Conservation (phyloP, 2,329 filamentous ascomycete species). For the Rutstroemia sydowiana region DNA sequence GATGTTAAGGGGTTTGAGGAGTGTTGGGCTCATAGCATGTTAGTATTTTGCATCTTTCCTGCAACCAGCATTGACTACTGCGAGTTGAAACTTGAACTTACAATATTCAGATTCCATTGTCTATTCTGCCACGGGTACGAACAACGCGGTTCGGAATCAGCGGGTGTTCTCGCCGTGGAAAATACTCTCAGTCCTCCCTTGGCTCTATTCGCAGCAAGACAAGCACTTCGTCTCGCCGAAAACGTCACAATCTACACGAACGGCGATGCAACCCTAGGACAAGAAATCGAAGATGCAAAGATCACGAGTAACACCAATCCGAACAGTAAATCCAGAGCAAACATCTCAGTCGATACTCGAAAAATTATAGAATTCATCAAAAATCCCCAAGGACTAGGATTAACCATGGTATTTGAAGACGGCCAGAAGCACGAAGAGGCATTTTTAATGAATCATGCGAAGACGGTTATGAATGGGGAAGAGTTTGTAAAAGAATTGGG, state of each 20-base stretch:
- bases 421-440: background rate
- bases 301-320: too few species aligned
- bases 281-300: background rate
- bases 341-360: background rate
- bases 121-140: constrained; percentile 54
- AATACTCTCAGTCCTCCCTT: constrained; percentile 24
- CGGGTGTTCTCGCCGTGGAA: constrained; percentile 39
- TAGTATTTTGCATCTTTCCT: background rate
- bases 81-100: background rate
- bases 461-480: background rate
- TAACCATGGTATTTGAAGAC: background rate
- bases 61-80: background rate
- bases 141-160: constrained; percentile 39
- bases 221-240: constrained; percentile 37
- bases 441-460: background rate
- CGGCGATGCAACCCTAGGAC: constrained; percentile 25
- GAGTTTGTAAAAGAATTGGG: constrained; percentile 34
- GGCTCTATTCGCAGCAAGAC: constrained; percentile 30
- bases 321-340: background rate
- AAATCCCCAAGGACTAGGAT: background rate
- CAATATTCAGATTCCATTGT: constrained; percentile 43
- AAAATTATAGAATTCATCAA: background rate
- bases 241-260: constrained; percentile 45
- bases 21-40: constrained; percentile 39
- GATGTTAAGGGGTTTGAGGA: constrained; percentile 47